Evolutionary conservation across 164 flowering plant genomes (phyloP).

Genomic region (Nelumbo lutea): DNA sequence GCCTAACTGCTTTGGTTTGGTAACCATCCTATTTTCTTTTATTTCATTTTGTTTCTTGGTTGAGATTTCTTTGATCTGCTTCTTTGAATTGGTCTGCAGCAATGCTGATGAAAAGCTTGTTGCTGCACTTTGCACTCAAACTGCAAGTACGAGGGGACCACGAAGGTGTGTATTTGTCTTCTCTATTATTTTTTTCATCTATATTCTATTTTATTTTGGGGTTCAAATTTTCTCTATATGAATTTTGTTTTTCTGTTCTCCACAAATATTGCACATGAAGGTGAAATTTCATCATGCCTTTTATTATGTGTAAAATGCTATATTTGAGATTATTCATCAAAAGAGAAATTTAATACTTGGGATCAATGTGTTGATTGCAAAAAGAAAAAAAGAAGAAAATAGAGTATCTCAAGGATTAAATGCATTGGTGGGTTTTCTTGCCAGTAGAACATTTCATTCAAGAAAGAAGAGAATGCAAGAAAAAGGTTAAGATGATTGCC

Average conservation of each 20-base stretch:
- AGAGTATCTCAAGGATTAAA: no score
- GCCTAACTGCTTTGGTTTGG: neutral
- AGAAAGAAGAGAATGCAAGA: no score
- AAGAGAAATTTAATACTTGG: no score
- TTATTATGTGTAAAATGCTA: no score
- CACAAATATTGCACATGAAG: no score
- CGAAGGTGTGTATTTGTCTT: constrained; percentile 39
- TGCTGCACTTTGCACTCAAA: constrained; percentile 76
- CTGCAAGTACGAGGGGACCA: constrained; percentile 30
- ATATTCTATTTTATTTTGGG: neutral
- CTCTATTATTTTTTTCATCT: neutral
- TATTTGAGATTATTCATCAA: no score
- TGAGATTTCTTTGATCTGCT: constrained; percentile 3
- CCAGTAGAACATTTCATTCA: no score
- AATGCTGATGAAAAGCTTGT: constrained; percentile 97
- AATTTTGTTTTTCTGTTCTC: neutral
- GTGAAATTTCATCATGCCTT: no score
- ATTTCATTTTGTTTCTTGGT: neutral
- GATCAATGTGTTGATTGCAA: no score
- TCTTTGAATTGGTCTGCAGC: constrained; percentile 35
- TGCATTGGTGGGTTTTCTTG: no score
- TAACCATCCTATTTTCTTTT: neutral
- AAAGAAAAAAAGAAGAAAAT: no score
- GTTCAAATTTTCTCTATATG: neutral
- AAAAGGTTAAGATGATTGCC: no score